Base-by-base conservation (phyloP, 2,329 filamentous ascomycete species). In the Aaosphaeria arxii region DNA sequence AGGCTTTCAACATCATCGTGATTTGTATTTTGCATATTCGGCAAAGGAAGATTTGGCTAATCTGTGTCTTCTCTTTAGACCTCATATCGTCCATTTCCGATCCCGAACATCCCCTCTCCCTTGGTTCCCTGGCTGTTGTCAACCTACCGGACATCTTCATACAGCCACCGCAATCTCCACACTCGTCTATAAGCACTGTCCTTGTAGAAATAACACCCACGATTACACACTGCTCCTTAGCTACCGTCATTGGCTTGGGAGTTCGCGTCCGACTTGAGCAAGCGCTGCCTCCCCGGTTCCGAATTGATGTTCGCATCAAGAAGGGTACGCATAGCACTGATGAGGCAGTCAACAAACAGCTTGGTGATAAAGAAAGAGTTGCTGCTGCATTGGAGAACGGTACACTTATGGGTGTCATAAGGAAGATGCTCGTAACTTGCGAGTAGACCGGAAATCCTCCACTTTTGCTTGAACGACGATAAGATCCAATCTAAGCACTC, bases 331-430 rank as follows among this genome's bases (percentile, higher is more conserved):
- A 97, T 70, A 89, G 85, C 56, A 95, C 95, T 52, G 92, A 90
- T 41, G 91, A 96, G 54, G 91, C 96, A 69, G 91, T 96, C 45
- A 96, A 95, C 74, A 96, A 96, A 77, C 94, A 99, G 73, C 76
- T 99, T 40, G 89, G 85, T 32, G 94, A 99, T 74, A 99, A 97
- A 77, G 94, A 99, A 75, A 80, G 94, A 52, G 94, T 99, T 40
- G 91, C 92, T 1, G 94, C 94, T 7, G 94, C 94, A 5, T 76
- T 96, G 59, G 94, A 97, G 72, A 99, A 99, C 67, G 88, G 89
- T 48, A 95, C 89, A 1, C 75, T 99, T 51, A 90, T 89, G 77
- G 85, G 85, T 38, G 89, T 96, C 31, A 78, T 99, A 54, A 85
- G 89, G 67, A 96, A 94, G 73, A 97, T 99, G 94, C 79, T 97